Evolutionary conservation across 2,329 filamentous ascomycete species (phyloP).

Genomic region (Lecanicillium sp.): DNA sequence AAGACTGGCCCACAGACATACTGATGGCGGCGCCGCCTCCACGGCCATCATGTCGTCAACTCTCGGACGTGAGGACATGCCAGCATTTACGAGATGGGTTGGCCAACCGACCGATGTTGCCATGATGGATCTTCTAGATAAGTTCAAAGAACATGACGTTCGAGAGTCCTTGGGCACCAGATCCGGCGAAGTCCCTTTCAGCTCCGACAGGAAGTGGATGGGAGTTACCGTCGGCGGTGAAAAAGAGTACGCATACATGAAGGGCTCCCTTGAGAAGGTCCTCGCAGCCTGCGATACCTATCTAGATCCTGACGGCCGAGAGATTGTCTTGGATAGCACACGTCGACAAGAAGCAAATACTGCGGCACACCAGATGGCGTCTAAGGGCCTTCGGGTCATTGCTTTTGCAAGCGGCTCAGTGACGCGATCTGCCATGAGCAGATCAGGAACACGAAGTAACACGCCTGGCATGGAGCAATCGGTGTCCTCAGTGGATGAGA

Average conservation of each 20-base stretch:
- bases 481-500: constrained; percentile 48
- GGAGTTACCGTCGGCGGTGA: constrained; percentile 76
- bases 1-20: constrained; percentile 64
- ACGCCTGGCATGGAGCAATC: constrained; percentile 38
- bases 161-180: constrained; percentile 78
- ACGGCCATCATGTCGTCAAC: constrained; percentile 78
- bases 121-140: constrained; percentile 88
- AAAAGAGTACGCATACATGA: constrained; percentile 85
- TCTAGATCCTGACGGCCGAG: constrained; percentile 74
- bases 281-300: constrained; percentile 86
- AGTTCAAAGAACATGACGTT: constrained; percentile 85
- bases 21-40: constrained; percentile 63
- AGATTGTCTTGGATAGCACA: constrained; percentile 74
- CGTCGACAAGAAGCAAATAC: constrained; percentile 66
- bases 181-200: constrained; percentile 84
- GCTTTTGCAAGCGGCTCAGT: constrained; percentile 84
- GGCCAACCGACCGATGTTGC: constrained; percentile 96
- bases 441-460: constrained; percentile 39
- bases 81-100: constrained; percentile 78
- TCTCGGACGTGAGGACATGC: constrained; percentile 50
- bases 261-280: constrained; percentile 85
- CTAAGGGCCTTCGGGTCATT: constrained; percentile 81
- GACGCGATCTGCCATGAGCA: constrained; percentile 34
- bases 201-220: constrained; percentile 99
- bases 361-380: constrained; percentile 80